phyloP scores from a whole-genome alignment of 495 filamentous ascomycete genomes.

The Hyphodiscus hymeniophilus region DNA sequence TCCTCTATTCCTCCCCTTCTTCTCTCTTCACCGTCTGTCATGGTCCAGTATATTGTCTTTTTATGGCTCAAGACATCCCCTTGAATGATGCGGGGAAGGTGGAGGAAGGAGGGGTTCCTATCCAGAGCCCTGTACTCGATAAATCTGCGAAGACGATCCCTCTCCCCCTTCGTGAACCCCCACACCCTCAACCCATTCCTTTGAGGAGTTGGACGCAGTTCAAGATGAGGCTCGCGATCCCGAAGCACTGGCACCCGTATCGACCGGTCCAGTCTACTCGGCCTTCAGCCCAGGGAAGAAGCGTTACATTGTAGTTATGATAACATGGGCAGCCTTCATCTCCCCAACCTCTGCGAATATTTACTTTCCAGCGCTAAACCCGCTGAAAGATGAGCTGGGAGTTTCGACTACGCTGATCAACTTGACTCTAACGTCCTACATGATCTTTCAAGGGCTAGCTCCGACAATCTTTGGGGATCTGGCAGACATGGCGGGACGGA shows the following conservation, averaged over 20 bases:
- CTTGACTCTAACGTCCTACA: slow-evolving; percentile 57
- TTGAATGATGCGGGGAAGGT: slow-evolving; percentile 11
- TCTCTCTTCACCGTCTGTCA: slow-evolving; percentile 7
- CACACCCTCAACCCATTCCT: neutral
- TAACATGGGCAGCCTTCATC: slow-evolving; percentile 56
- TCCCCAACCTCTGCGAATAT: slow-evolving; percentile 72
- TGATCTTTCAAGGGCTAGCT: slow-evolving; percentile 53
- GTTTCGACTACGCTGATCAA: slow-evolving; percentile 57
- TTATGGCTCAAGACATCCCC: slow-evolving; percentile 16
- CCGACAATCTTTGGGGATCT: slow-evolving; percentile 54
- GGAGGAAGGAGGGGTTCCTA: slow-evolving; percentile 11
- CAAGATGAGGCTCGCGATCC: slow-evolving; percentile 14
- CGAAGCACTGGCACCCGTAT: slow-evolving; percentile 16
- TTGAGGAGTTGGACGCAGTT: neutral
- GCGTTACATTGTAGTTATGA: slow-evolving; percentile 41
- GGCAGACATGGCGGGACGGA: slow-evolving; percentile 48
- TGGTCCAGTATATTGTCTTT: neutral
- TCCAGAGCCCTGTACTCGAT: slow-evolving; percentile 10
- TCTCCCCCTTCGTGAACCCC: neutral
- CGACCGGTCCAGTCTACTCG: slow-evolving; percentile 18
- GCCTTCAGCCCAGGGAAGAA: slow-evolving; percentile 25
- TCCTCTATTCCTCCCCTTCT: neutral
- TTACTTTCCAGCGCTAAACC: slow-evolving; percentile 68
- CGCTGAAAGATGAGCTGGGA: slow-evolving; percentile 42
- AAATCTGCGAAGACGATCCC: neutral